Evolutionary conservation across 2,329 filamentous ascomycete genomes (phyloP), one percentile per base, ranked within the genome.

Genomic region (Malbranchea zuffiana): DNA sequence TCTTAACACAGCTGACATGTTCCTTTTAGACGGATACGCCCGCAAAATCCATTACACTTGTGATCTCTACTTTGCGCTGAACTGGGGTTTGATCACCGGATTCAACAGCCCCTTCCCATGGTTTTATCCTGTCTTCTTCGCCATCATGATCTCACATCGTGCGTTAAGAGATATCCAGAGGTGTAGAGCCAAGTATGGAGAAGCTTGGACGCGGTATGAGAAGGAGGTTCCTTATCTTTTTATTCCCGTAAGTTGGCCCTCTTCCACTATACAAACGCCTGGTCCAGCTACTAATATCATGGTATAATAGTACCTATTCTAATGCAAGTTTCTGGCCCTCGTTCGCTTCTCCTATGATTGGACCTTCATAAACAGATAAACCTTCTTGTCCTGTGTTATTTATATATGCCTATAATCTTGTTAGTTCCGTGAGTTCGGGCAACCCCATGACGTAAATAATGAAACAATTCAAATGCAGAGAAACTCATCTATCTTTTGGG

Each of bases 41-140:
- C 74, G 83, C 47, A 90, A 85, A 64, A 72, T 82, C 34, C 82
- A 88, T 60, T 90, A 90, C 61, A 78, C 79, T 1, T 85, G 80
- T 56, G 83, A 90, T 57, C 60, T 80, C 4, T 87, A 74, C 64
- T 88, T 88, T 52, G 80, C 83, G 5, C 55, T 83, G 37, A 73
- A 68, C 44, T 90, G 83, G 83, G 83, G 78, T 16, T 60, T 87
- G n/a, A 78, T 88, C 48, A 85, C 80, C 2, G 83, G 83, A 7
- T 87, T 88, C 62, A 67, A 67, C 23, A 84, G 78, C 53, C 82
- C 83, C 0, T 87, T 88, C 62, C 84, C 84, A 1, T 92, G 84
- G 82, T 90, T 92, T 61, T 88, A 92, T 56, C 80, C 82, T 0
- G 59, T 82, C 23, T 92, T 92, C 67, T 92, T 92, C 57, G 67